A percentile compares a stretch with the other conserved stretches of the same genome.
Evolutionary conservation across 768 basidiomycete species (phyloP).

Genomic region (Russula foetens): DNA sequence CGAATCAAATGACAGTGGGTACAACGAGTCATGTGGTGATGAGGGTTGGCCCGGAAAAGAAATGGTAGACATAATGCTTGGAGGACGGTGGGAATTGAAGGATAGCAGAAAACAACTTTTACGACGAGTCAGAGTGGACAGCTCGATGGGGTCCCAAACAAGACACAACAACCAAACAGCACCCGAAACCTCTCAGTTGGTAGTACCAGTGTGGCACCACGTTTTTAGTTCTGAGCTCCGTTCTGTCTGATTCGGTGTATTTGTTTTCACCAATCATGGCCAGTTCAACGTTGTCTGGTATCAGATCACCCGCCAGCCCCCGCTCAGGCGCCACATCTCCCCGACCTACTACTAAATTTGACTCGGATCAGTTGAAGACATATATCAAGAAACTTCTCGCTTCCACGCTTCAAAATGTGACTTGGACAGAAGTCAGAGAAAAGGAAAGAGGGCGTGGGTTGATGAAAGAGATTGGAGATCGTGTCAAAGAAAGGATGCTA

Average conservation of each 20-base stretch:
- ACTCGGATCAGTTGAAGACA: slow-evolving; percentile 59
- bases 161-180: slow-evolving; percentile 13
- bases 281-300: slow-evolving; percentile 24
- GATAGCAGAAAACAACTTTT: neutral
- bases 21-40: slow-evolving; percentile 43
- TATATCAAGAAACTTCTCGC: slow-evolving; percentile 80
- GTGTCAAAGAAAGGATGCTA: slow-evolving; percentile 80
- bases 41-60: slow-evolving; percentile 46
- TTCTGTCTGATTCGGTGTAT: neutral
- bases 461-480: slow-evolving; percentile 80
- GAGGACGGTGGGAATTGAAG: slow-evolving; percentile 1
- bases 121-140: neutral
- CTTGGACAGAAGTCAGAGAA: slow-evolving; percentile 65
- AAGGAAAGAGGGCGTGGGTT: slow-evolving; percentile 61
- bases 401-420: slow-evolving; percentile 51
- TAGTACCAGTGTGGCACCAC: too few relatives aligned
- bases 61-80: slow-evolving; percentile 52
- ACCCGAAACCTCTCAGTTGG: too few relatives aligned
- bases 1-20: slow-evolving; percentile 45
- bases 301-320: slow-evolving; percentile 55
- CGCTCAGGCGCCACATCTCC: slow-evolving; percentile 55
- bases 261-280: neutral
- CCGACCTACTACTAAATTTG: slow-evolving; percentile 47
- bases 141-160: neutral
- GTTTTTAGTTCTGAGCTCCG: neutral